Conservation (phyloP, 2,329 filamentous ascomycete genomes). For the Claviceps quebecensis region DNA sequence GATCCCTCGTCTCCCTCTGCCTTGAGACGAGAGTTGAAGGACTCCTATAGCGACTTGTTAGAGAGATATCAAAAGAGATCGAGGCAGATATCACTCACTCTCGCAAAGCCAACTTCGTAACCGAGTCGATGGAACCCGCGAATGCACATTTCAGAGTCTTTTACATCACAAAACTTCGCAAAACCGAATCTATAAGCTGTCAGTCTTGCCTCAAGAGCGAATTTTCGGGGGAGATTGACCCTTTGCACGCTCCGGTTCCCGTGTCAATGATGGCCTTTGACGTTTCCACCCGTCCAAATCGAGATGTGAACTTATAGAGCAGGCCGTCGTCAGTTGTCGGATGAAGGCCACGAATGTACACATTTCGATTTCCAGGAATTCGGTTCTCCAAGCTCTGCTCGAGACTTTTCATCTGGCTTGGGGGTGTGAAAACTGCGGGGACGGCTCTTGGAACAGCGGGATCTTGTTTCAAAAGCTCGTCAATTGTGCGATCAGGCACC, state of each 20-base stretch:
- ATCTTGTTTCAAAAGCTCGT: constrained; percentile 57
- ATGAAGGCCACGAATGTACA: constrained; percentile 93
- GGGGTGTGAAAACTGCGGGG: constrained; percentile 74
- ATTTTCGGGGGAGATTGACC: constrained; percentile 39
- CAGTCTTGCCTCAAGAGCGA: neutral
- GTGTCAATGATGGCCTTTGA: constrained; percentile 98
- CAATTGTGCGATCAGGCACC: constrained; percentile 37
- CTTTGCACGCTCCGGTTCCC: constrained; percentile 86
- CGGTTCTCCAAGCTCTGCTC: constrained; percentile 92
- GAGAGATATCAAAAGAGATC: constrained; percentile 2
- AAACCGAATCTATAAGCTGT: constrained; percentile 69
- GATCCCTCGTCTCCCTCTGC: constrained; percentile 80
- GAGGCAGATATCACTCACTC: constrained; percentile 38
- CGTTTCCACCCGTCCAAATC: constrained; percentile 88
- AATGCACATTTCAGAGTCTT: constrained; percentile 89
- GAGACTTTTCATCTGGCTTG: constrained; percentile 74
- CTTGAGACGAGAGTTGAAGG: constrained; percentile 96
- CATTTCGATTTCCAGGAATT: constrained; percentile 82
- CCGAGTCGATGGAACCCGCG: constrained; percentile 87
- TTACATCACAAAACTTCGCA: constrained; percentile 80
- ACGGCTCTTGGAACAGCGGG: constrained; percentile 78
- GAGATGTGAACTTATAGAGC: constrained; percentile 64
- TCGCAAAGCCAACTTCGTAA: constrained; percentile 94
- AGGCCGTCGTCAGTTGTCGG: constrained; percentile 91
- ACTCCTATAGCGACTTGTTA: constrained; percentile 49